Percentiles rank a stretch among this genome's conserved stretches.
phyloP scores from a whole-genome alignment of 2,329 filamentous ascomycete genomes.

The Cladosporium sp. region DNA sequence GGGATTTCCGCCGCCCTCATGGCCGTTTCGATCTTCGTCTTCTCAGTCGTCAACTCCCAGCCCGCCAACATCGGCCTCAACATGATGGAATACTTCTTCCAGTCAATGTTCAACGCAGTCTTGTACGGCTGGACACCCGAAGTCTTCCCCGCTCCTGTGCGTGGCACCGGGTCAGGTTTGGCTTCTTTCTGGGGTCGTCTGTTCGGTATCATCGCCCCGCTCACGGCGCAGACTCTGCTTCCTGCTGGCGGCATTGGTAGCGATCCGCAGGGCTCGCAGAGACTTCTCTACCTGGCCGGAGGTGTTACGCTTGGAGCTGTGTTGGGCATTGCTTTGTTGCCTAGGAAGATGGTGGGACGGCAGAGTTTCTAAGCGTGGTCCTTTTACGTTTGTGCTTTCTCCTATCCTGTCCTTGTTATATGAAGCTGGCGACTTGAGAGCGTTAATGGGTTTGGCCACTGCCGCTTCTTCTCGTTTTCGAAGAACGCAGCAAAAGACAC shows the following conservation, averaged over 20 bases:
- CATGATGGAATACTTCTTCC: conserved; percentile 51
- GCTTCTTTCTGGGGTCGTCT: conserved; percentile 56
- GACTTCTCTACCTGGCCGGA: conserved; percentile 53
- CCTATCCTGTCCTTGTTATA: too few relatives aligned
- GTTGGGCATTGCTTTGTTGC: conserved; percentile 47
- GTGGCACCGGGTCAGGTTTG: conserved; percentile 51
- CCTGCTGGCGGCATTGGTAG: conserved; percentile 20
- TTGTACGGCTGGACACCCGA: conserved; percentile 51
- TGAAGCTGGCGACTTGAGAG: too few relatives aligned
- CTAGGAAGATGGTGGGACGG: conserved; percentile 34
- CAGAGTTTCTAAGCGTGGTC: conserved; percentile 30
- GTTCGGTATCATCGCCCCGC: conserved; percentile 54
- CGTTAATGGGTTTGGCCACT: too few relatives aligned
- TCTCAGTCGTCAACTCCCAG: conserved; percentile 41
- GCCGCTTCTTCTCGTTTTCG: too few relatives aligned
- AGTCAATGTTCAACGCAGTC: conserved; percentile 49
- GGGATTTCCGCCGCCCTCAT: conserved; percentile 40
- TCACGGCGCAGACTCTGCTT: conserved; percentile 48
- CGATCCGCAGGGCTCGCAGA: conserved; percentile 37
- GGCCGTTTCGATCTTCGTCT: conserved; percentile 42
- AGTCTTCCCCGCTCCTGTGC: conserved; percentile 47
- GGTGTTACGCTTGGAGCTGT: conserved; percentile 51
- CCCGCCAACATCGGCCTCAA: conserved; percentile 47
- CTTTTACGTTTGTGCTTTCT: too few relatives aligned
- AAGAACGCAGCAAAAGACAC: too few relatives aligned